Conservation (phyloP, 352 stramenopile species). For the Peronospora destructor region DNA sequence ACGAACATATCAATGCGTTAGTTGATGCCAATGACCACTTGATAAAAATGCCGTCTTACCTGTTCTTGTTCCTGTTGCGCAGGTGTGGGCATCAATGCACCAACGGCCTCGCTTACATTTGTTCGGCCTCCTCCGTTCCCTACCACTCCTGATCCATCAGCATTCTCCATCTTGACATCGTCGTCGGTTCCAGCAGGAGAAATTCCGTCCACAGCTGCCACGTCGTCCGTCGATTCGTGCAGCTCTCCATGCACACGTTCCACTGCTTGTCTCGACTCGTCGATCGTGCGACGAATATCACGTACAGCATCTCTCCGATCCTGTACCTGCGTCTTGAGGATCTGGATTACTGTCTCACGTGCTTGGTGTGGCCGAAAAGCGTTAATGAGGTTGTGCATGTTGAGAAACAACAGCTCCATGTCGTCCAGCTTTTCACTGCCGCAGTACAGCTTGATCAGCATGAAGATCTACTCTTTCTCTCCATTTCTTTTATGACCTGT, state of each 20-base stretch:
- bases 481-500: background rate
- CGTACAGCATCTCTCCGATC: slow-evolving; percentile 59
- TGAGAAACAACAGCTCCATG: slow-evolving; percentile 80
- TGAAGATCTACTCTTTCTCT: background rate
- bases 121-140: slow-evolving; percentile 9
- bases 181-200: slow-evolving; percentile 14
- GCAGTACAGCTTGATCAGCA: slow-evolving; percentile 5
- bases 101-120: slow-evolving; percentile 6
- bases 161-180: slow-evolving; percentile 57
- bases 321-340: slow-evolving; percentile 75
- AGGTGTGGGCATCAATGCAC: slow-evolving; percentile 12
- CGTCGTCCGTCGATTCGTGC: slow-evolving; percentile 46
- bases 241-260: slow-evolving; percentile 56
- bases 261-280: slow-evolving; percentile 53
- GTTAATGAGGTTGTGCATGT: slow-evolving; percentile 89
- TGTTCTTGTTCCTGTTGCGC: slow-evolving; percentile 39
- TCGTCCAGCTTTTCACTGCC: slow-evolving; percentile 77
- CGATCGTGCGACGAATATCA: slow-evolving; percentile 71
- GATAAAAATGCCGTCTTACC: slow-evolving; percentile 6
- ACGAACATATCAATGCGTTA: slow-evolving; percentile 5
- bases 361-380: slow-evolving; percentile 78
- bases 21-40: background rate
- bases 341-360: slow-evolving; percentile 78
- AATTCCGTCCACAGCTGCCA: slow-evolving; percentile 12
- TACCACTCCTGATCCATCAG: slow-evolving; percentile 9